Conservation (phyloP, 352 stramenopile genomes). For the Pythium biforme region DNA sequence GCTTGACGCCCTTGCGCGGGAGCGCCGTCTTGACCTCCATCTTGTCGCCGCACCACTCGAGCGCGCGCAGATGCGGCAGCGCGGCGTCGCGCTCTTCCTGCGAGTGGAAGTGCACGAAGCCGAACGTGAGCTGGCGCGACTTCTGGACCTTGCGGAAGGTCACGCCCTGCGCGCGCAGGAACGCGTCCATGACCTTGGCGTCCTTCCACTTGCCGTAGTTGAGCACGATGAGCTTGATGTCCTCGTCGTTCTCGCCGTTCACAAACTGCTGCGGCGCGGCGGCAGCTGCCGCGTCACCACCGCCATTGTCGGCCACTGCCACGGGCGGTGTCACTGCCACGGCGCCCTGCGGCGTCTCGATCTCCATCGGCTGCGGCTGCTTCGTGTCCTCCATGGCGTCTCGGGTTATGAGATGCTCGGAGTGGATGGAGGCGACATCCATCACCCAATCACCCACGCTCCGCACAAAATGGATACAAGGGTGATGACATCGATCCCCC, state of each 20-base stretch:
- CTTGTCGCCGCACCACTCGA: slow-evolving; percentile 68
- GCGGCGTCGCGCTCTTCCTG: slow-evolving; percentile 57
- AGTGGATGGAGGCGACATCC: slow-evolving; percentile 19
- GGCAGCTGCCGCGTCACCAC: neutral
- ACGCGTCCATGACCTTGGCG: slow-evolving; percentile 52
- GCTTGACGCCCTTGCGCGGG: slow-evolving; percentile 35
- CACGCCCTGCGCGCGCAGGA: slow-evolving; percentile 51
- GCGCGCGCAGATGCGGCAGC: slow-evolving; percentile 40
- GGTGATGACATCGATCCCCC: neutral
- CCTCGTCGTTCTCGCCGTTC: slow-evolving; percentile 41
- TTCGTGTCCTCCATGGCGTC: slow-evolving; percentile 4
- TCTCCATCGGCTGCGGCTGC: slow-evolving; percentile 13
- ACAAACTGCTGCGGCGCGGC: slow-evolving; percentile 11
- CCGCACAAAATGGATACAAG: neutral
- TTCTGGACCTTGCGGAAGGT: slow-evolving; percentile 78
- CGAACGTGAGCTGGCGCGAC: slow-evolving; percentile 71
- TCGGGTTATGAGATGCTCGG: neutral
- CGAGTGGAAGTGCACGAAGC: slow-evolving; percentile 72
- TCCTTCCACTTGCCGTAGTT: slow-evolving; percentile 90
- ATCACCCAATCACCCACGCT: slow-evolving; percentile 18
- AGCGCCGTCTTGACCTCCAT: slow-evolving; percentile 79
- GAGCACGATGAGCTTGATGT: slow-evolving; percentile 83
- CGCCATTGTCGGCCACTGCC: slow-evolving; percentile 4
- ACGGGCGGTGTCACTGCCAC: slow-evolving; percentile 5
- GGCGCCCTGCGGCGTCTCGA: slow-evolving; percentile 16